A percentile compares a stretch with the other conserved stretches of the same genome.
Evolutionary conservation across 2,329 filamentous ascomycete species (phyloP).

Genomic region (Alternaria postmessia): DNA sequence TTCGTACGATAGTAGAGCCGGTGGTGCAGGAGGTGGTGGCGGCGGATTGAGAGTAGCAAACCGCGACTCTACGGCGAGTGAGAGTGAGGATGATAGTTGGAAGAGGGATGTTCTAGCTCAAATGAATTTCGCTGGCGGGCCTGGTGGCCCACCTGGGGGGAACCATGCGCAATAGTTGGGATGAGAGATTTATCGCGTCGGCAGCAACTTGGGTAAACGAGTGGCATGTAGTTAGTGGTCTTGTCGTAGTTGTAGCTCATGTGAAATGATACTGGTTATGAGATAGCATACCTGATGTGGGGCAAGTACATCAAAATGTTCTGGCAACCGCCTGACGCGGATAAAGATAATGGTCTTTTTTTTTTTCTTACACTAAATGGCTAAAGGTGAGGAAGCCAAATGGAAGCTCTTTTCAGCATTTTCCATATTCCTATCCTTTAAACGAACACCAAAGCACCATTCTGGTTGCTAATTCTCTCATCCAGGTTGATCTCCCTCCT

Average conservation of each 20-base stretch:
- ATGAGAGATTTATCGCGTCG: background rate
- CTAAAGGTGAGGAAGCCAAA: background rate
- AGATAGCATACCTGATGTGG: background rate
- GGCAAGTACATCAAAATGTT: background rate
- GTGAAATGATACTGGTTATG: background rate
- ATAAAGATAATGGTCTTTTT: background rate
- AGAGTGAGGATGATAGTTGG: slow-evolving; percentile 22
- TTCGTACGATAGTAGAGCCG: slow-evolving; percentile 11
- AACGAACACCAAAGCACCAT: slow-evolving; percentile 36
- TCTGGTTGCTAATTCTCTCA: slow-evolving; percentile 35
- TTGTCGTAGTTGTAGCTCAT: background rate
- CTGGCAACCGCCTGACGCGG: background rate
- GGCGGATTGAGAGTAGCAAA: slow-evolving; percentile 56
- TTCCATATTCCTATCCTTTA: slow-evolving; percentile 6
- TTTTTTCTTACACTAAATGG: background rate
- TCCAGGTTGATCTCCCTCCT: slow-evolving; percentile 31
- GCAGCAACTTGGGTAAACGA: background rate
- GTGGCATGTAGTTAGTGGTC: background rate
- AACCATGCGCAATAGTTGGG: slow-evolving; percentile 2
- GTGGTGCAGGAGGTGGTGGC: slow-evolving; percentile 37
- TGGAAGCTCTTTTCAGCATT: background rate
- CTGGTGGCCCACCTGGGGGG: background rate
- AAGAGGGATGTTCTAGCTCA: slow-evolving; percentile 25
- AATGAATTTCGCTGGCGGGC: slow-evolving; percentile 21
- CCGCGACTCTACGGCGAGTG: slow-evolving; percentile 38